Percentiles rank a stretch among this genome's conserved stretches.
phyloP scores from a whole-genome alignment of 2,329 filamentous ascomycete genomes.

The Eurotiales sp. region DNA sequence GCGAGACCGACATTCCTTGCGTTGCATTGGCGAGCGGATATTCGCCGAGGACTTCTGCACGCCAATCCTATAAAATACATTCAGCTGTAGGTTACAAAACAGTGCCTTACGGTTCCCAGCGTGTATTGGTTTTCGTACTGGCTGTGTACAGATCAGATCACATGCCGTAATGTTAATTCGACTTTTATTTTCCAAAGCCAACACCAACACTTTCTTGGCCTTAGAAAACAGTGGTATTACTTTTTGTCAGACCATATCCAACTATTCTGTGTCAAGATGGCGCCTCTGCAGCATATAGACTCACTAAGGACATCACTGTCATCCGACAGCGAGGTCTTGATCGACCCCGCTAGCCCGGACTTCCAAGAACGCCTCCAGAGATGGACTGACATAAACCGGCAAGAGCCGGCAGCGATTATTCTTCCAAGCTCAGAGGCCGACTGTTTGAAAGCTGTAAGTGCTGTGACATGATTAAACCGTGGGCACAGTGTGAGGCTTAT shows the following conservation, averaged over 20 bases:
- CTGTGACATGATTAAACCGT: neutral
- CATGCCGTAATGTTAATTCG: too few species aligned
- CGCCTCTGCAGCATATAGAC: neutral
- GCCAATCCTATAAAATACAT: too few species aligned
- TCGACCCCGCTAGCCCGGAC: neutral
- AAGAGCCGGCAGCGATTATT: conserved; percentile 3
- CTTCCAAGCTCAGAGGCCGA: neutral
- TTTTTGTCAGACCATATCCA: neutral
- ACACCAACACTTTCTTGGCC: too few species aligned
- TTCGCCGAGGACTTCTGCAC: too few species aligned
- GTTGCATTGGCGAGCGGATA: too few species aligned
- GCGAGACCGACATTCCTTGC: too few species aligned
- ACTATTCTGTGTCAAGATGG: neutral
- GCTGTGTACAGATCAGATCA: too few species aligned
- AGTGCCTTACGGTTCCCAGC: too few species aligned
- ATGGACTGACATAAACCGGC: conserved; percentile 3
- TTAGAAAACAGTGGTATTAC: too few species aligned
- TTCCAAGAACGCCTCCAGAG: conserved; percentile 3
- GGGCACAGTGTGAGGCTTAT: neutral
- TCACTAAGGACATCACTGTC: neutral
- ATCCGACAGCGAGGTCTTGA: neutral
- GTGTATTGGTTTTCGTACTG: neutral
- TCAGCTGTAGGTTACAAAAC: too few species aligned
- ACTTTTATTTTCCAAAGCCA: too few species aligned
- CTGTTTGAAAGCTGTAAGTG: neutral